Base-by-base conservation (phyloP, 2,329 filamentous ascomycete genomes). In the Colletotrichum spinosum region DNA sequence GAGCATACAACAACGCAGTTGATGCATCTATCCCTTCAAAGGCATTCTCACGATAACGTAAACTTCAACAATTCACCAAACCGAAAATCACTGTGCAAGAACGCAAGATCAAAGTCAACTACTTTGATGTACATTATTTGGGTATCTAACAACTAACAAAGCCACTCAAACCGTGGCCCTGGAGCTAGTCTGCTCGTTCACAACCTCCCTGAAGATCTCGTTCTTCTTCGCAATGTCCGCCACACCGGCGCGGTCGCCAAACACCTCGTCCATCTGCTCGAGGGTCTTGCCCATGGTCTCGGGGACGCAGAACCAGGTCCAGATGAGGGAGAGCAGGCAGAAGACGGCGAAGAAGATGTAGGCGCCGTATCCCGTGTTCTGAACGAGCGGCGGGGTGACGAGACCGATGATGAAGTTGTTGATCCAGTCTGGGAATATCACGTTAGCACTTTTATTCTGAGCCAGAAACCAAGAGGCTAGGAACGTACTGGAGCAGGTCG, bases 401-500 rank as follows among this genome's bases (percentile, higher is more conserved):
- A 85, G 82, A 6, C 80, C 79, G 61, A 86, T 83, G 37, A 85
- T 73, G 8, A 85, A 72, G 67, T 74, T 76, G 38, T 74, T 68
- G 10, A 68, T 61, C 73, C 74, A 75, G 64, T 76, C 72, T 74
- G 35, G 0, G 15, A 1, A 9, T 0, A 6, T 33, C 11, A 38
- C n/a, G 44, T 60, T 8, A 60, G 44, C n/a, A 33, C n/a, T 9
- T 11, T 10, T 17, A 33, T 34, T 11, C 6, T 17, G 15, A 13
- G 8, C 44, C 15, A 15, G 25, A 25, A 25, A 25, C 10, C 44
- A 46, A 15, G 25, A 3, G 10, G n/a, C 4, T 10, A 9, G 4
- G 25, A 1, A 67, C 69, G 45, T 73, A 74, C 71, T 75, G 35
- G 70, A 71, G 9, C 73, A 72, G 4, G 72, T 74, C 2, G 72